Percentiles rank a stretch among this genome's conserved stretches.
These are phyloP conservation scores for Suhomyces terraborum DNA, from an alignment of 1,139 yeast genomes.

Conservation along the genomic window DNA sequence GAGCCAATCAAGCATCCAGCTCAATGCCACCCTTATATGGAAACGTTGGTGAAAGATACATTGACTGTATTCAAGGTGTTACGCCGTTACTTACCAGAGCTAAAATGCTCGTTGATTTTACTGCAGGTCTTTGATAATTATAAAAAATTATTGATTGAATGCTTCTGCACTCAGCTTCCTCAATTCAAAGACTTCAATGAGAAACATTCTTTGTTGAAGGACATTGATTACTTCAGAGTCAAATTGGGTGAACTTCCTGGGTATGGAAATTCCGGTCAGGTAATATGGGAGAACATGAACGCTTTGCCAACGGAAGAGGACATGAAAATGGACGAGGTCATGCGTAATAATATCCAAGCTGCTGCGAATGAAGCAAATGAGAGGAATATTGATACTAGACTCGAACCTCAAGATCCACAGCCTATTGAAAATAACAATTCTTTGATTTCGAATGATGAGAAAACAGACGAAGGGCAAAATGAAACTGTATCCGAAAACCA, in stretches of 20 bases:
- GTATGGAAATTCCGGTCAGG: slow-evolving; percentile 66
- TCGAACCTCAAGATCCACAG: background rate
- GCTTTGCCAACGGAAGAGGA: slow-evolving; percentile 56
- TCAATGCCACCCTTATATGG: slow-evolving; percentile 65
- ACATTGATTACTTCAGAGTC: slow-evolving; percentile 65
- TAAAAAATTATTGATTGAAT: slow-evolving; percentile 56
- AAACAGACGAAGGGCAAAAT: background rate
- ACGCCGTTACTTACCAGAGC: slow-evolving; percentile 56
- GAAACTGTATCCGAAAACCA: too few species aligned
- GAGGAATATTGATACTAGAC: background rate
- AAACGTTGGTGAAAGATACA: slow-evolving; percentile 66
- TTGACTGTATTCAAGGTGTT: slow-evolving; percentile 62
- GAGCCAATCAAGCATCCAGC: slow-evolving; percentile 41
- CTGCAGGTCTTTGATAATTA: slow-evolving; percentile 63
- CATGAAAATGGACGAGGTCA: slow-evolving; percentile 46
- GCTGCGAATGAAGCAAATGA: slow-evolving; percentile 14
- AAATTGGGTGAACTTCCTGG: slow-evolving; percentile 62
- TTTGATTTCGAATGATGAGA: background rate
- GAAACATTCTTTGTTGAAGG: slow-evolving; percentile 56
- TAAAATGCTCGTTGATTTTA: slow-evolving; percentile 51
- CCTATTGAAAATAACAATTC: background rate
- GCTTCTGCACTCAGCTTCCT: slow-evolving; percentile 53
- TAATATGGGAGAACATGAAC: slow-evolving; percentile 65
- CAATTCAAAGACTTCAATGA: slow-evolving; percentile 55
- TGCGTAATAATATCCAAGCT: slow-evolving; percentile 43